Evolutionary conservation across 192 early-diverging fungal species (phyloP).

Genomic region (Spinellus fusiger): DNA sequence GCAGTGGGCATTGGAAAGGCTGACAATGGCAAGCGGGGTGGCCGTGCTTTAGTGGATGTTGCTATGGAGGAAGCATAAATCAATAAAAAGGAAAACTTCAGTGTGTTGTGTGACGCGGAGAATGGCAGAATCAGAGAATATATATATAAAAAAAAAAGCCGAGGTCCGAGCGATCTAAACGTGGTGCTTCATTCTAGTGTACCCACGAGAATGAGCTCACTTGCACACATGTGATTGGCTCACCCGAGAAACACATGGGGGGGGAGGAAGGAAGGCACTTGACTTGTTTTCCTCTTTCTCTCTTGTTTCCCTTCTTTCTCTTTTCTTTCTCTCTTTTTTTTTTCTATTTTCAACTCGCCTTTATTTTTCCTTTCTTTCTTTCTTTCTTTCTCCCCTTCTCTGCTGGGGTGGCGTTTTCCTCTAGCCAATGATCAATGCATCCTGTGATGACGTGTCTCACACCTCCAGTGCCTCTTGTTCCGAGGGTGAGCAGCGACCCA

Average conservation of each 20-base stretch:
- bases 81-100: no score
- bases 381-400: background rate
- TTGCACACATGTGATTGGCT: background rate
- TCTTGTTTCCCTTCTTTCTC: background rate
- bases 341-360: background rate
- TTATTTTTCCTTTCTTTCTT: background rate
- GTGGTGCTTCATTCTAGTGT: constrained; percentile 1
- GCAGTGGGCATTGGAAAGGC: constrained; percentile 27
- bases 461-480: background rate
- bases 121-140: no score
- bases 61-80: constrained; percentile 18
- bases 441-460: background rate
- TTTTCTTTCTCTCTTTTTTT: background rate
- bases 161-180: background rate
- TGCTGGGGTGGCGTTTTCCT: background rate
- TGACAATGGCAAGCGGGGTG: constrained; percentile 35
- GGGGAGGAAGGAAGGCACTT: background rate
- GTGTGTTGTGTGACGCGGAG: no score
- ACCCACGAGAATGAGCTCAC: background rate
- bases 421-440: background rate
- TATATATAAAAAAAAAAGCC: background rate
- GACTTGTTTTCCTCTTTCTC: background rate
- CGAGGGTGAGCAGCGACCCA: background rate
- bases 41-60: constrained; percentile 6
- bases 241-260: background rate